phyloP scores from a whole-genome alignment of 345 rosid genomes.

The Corymbia maculata region DNA sequence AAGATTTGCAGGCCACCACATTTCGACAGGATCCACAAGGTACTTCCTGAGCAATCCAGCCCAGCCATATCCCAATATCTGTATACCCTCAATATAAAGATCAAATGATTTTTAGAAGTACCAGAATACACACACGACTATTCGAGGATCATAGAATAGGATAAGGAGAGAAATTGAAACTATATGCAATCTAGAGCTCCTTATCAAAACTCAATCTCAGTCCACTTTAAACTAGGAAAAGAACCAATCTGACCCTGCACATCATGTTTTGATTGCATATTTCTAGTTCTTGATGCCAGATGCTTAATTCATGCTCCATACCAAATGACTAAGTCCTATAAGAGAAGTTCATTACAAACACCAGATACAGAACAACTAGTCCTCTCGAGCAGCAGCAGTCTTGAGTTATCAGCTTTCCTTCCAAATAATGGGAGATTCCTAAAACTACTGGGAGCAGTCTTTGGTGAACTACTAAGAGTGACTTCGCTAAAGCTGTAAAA shows the following conservation, averaged over 20 bases:
- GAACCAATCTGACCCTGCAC: background rate
- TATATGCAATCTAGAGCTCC: background rate
- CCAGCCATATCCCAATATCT: conserved; percentile 97
- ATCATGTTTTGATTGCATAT: background rate
- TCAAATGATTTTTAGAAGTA: rapidly evolving
- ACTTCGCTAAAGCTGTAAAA: background rate
- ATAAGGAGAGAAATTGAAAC: background rate
- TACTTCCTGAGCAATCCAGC: conserved; percentile 94
- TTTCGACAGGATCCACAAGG: conserved; percentile 86
- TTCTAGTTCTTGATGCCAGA: background rate
- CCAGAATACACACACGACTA: rapidly evolving
- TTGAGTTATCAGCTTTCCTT: background rate
- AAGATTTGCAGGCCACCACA: conserved; percentile 99
- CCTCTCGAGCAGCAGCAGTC: background rate
- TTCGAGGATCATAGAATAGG: background rate
- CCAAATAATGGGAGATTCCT: background rate
- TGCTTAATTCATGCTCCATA: background rate
- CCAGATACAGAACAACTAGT: background rate
- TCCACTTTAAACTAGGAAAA: background rate
- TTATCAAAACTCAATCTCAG: background rate
- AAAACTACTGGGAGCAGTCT: background rate
- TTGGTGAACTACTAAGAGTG: background rate
- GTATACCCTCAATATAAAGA: background rate
- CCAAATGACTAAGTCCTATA: background rate
- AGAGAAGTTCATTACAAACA: background rate